Evolutionary conservation across 108 stramenopile species (phyloP).

Genomic region (Parietichytrium sp.): DNA sequence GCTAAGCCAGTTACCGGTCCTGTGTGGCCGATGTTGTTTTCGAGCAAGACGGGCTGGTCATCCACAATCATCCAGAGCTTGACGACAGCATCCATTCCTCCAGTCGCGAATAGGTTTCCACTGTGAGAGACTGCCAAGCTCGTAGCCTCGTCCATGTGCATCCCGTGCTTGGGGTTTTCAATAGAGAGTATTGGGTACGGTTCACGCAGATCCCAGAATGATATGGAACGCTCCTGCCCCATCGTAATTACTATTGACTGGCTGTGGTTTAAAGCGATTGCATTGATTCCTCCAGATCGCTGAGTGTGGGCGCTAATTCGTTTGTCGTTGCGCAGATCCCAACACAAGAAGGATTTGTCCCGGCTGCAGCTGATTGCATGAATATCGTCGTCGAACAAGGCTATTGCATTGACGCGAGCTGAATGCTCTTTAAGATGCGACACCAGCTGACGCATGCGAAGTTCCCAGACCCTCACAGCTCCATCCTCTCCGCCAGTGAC

Average conservation of each 20-base stretch:
- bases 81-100: conserved; percentile 39
- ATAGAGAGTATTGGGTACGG: conserved; percentile 50
- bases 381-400: conserved; percentile 56
- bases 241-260: conserved; percentile 58
- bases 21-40: conserved; percentile 44
- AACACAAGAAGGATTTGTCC: conserved; percentile 59
- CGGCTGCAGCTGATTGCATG: conserved; percentile 53
- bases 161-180: conserved; percentile 29
- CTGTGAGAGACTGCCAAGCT: conserved; percentile 35
- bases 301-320: conserved; percentile 60
- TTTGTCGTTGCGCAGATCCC: conserved; percentile 64
- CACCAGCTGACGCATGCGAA: conserved; percentile 62
- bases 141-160: conserved; percentile 47
- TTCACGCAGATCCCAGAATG: conserved; percentile 62
- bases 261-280: conserved; percentile 51
- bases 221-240: conserved; percentile 63
- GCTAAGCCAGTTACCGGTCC: conserved; percentile 1
- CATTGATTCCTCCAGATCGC: conserved; percentile 66
- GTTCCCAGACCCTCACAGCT: conserved; percentile 68
- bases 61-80: conserved; percentile 34
- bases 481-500: conserved; percentile 61
- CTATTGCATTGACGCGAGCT: conserved; percentile 45
- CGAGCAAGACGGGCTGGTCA: conserved; percentile 7
- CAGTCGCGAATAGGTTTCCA: conserved; percentile 42
- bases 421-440: conserved; percentile 65